Percentiles rank a stretch among this genome's conserved stretches.
Evolutionary conservation across 257 asterid genomes (phyloP).

Genomic region (Jasminum sambac): DNA sequence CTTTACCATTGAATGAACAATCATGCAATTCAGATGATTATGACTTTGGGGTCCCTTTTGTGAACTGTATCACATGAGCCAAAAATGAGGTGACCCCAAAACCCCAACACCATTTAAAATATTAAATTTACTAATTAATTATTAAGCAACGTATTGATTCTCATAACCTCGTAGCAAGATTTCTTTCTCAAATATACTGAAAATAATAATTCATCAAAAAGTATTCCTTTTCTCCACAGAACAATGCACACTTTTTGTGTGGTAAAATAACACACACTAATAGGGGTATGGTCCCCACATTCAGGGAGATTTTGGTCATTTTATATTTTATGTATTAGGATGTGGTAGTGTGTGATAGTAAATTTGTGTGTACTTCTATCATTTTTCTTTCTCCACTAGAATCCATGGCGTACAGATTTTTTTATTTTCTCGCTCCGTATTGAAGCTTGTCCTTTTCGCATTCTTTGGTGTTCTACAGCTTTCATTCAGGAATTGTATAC

Average conservation of each 20-base stretch:
- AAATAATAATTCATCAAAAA: constrained; percentile 3
- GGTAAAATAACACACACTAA: too few relatives aligned
- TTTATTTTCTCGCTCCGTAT: constrained; percentile 29
- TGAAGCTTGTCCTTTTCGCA: constrained; percentile 14
- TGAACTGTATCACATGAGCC: constrained; percentile 58
- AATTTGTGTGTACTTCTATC: too few relatives aligned
- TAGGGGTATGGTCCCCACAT: too few relatives aligned
- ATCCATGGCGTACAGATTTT: constrained; percentile 28
- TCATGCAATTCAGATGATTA: constrained; percentile 49
- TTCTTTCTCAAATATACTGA: constrained; percentile 26
- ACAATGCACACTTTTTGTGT: too few relatives aligned
- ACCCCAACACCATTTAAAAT: constrained; percentile 18
- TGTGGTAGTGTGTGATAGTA: too few relatives aligned
- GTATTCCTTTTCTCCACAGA: constrained; percentile 19
- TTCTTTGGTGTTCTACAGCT: constrained; percentile 20
- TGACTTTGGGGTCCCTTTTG: constrained; percentile 41
- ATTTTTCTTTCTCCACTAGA: constrained; percentile 18
- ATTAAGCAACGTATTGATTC: constrained; percentile 43
- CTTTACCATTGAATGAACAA: constrained; percentile 19
- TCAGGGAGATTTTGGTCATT: too few relatives aligned
- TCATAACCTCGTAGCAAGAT: constrained; percentile 22
- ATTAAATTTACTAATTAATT: not conserved
- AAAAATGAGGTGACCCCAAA: constrained; percentile 29
- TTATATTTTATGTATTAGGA: too few relatives aligned
- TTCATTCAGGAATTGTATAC: constrained; percentile 18